Evolutionary conservation across 768 basidiomycete genomes (phyloP).

Genomic region (Mycena haematopus): DNA sequence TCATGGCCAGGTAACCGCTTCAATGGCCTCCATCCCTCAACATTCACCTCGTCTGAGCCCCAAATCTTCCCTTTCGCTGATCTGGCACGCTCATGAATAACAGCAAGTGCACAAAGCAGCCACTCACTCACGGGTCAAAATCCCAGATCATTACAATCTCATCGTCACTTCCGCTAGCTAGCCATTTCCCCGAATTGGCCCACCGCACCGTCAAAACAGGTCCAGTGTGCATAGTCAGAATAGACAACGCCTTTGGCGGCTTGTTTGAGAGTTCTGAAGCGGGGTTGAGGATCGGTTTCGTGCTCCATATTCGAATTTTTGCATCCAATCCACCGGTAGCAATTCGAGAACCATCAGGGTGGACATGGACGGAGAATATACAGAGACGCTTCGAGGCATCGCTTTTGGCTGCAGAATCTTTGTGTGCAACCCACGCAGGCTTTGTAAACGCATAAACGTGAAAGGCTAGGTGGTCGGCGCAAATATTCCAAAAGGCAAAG

Average conservation of each 20-base stretch:
- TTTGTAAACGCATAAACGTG: slow-evolving; percentile 82
- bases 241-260: slow-evolving; percentile 88
- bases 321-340: slow-evolving; percentile 98
- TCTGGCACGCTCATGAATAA: slow-evolving; percentile 9
- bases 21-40: slow-evolving; percentile 96
- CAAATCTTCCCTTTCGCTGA: slow-evolving; percentile 83
- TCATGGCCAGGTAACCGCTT: slow-evolving; percentile 93
- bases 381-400: slow-evolving; percentile 75
- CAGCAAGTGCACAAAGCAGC: slow-evolving; percentile 13
- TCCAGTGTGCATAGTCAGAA: slow-evolving; percentile 92
- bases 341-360: slow-evolving; percentile 94
- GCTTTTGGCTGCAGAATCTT: slow-evolving; percentile 66
- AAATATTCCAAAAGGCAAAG: neutral
- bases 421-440: slow-evolving; percentile 87
- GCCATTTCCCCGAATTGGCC: slow-evolving; percentile 92
- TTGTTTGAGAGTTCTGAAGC: slow-evolving; percentile 69
- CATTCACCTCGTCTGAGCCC: slow-evolving; percentile 94
- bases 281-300: slow-evolving; percentile 87
- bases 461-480: neutral
- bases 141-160: slow-evolving; percentile 97
- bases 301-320: slow-evolving; percentile 97
- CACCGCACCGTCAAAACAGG: slow-evolving; percentile 91
- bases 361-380: slow-evolving; percentile 93
- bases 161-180: slow-evolving; percentile 97
- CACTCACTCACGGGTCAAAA: slow-evolving; percentile 82